Conservation (phyloP, 2,329 filamentous ascomycete species). For the Mollisia scopiformis region DNA sequence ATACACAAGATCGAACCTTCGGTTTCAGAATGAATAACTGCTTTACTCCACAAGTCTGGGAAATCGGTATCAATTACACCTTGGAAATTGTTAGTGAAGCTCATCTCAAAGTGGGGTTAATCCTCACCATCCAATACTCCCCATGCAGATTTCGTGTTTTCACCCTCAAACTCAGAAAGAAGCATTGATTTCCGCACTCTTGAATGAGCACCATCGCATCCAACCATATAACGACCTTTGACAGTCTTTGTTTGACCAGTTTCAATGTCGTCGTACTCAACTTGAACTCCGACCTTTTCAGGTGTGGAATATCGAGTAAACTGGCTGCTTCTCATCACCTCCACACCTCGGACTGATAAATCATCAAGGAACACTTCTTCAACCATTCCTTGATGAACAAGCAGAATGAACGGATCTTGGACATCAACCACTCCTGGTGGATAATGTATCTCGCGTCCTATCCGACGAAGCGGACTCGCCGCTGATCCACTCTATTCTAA, state of each 20-base stretch:
- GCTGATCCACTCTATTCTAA: slow-evolving; percentile 16
- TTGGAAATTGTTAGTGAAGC: slow-evolving; percentile 46
- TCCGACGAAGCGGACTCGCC: slow-evolving; percentile 22
- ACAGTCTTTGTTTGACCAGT: slow-evolving; percentile 56
- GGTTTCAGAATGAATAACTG: slow-evolving; percentile 53
- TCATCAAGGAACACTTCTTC: slow-evolving; percentile 60
- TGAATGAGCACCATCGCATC: slow-evolving; percentile 59
- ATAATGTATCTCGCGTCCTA: slow-evolving; percentile 42
- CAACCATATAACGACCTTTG: slow-evolving; percentile 65
- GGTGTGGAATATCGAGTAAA: slow-evolving; percentile 43
- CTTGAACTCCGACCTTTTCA: slow-evolving; percentile 28
- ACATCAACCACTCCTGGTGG: slow-evolving; percentile 32
- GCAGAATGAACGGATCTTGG: slow-evolving; percentile 41
- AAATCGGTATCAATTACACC: slow-evolving; percentile 45
- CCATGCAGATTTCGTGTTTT: slow-evolving; percentile 60
- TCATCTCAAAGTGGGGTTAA: slow-evolving; percentile 27
- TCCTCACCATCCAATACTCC: slow-evolving; percentile 55
- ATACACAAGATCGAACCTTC: slow-evolving; percentile 64
- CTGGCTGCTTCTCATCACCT: slow-evolving; percentile 48
- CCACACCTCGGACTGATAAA: slow-evolving; percentile 48
- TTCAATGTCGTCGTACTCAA: slow-evolving; percentile 56
- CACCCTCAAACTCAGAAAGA: slow-evolving; percentile 59
- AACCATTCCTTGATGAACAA: slow-evolving; percentile 52
- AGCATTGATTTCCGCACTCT: slow-evolving; percentile 53
- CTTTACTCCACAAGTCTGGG: slow-evolving; percentile 63